Evolutionary conservation across 148 eudicot genomes (phyloP), one percentile per base, ranked within the genome.

Genomic region (Agrostemma githago): DNA sequence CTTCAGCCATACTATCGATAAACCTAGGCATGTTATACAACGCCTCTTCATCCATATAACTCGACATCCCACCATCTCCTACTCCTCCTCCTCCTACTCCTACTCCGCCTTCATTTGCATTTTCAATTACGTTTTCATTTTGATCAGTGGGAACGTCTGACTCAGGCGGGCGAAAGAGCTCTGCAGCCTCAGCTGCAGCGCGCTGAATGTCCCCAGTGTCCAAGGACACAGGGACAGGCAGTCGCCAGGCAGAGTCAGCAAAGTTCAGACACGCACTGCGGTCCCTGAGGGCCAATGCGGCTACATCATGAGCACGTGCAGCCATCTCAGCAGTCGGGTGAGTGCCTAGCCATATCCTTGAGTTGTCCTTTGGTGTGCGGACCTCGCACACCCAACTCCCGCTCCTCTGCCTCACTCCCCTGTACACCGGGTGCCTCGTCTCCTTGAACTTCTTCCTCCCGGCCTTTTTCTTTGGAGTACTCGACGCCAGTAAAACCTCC

Each of bases 331-430:
- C 79, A 0, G 84, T 88, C 1, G 83, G 88, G 42, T 84, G 86
- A 0, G 91, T 86, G 58, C 91, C 91, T 1, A 88, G 83, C 91
- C 89, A 88, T 15, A 88, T 79, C 54, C 89, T 74, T 6, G 83
- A 34, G 54, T 88, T 77, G 70, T 84, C 72, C 17, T 38, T 79
- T 4, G 91, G 89, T 4, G 86, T 74, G 3, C 91, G 77, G 0
- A 88, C 68, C 79, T 88, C 89, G 19, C 89, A 88, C 37, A 88
- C 91, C 91, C 91, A 86, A 56, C 78, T 72, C 44, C 78, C 80
- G 70, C 84, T 80, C 79, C 89, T 76, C 73, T 70, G 73, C 58
- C 89, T 73, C 20, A 87, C 81, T 15, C 87, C 89, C 46, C 87
- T 79, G 76, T 82, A 86, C 5, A 87, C 82, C 0, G 88, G 89